A percentile compares a stretch with the other conserved stretches of the same genome.
Conservation (phyloP, 225 moss, liverwort and hornwort genomes). For the Sphagnum tenellum region DNA sequence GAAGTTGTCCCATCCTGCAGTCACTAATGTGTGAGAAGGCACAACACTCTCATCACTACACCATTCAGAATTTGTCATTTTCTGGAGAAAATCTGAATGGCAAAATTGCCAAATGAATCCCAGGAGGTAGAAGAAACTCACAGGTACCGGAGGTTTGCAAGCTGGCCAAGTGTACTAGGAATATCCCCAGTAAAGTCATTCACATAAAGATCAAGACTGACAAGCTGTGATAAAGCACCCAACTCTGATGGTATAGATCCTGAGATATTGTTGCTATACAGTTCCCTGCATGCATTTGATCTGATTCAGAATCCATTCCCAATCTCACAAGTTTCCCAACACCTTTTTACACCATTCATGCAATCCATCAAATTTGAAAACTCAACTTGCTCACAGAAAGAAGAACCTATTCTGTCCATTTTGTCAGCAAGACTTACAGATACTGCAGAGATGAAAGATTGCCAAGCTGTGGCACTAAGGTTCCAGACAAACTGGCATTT, state of each 20-base stretch:
- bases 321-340: no score
- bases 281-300: constrained; percentile 19
- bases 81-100: no score
- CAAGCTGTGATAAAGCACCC: not conserved
- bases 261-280: constrained; percentile 49
- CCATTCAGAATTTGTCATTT: no score
- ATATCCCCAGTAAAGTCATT: constrained; percentile 4
- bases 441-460: constrained; percentile 43
- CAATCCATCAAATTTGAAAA: no score
- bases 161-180: constrained; percentile 2
- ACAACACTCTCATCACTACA: no score
- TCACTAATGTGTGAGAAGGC: no score
- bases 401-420: no score
- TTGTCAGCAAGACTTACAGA: constrained; percentile 16
- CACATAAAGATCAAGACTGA: constrained; percentile 2
- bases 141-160: not conserved
- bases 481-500: constrained; percentile 50
- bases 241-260: constrained; percentile 2
- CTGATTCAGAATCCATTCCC: not conserved
- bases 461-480: constrained; percentile 56
- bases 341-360: no score
- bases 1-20: no score
- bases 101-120: no score
- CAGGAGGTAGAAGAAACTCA: no score
- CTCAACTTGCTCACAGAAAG: no score